Base-by-base conservation (phyloP, 208 protist species). In the Crithidia sp. region DNA sequence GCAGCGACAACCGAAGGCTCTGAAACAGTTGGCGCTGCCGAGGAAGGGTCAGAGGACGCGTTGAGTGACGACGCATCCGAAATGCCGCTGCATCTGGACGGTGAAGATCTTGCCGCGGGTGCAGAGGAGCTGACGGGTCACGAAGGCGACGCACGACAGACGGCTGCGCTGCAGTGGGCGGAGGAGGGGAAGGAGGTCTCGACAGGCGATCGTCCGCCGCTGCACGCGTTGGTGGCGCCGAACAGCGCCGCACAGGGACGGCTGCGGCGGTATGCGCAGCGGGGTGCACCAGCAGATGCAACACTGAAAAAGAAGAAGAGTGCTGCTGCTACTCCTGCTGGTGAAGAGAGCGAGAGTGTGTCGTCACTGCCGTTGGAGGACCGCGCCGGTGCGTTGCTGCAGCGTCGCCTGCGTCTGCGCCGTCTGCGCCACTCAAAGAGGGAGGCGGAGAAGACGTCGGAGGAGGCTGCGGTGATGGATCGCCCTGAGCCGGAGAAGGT, bases 361-460 rank as follows among this genome's bases (percentile, higher is more conserved):
- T 1, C n/a, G 61, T 7, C 39, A 0, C 60, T 28, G 60, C 16
- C 56, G 41, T 45, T 68, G 53, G 55, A 57, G n/a, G 65, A 50
- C 0, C 60, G 60, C 17, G 67, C 55, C 5, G 57, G 52, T 43
- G 66, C 58, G 36, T 52, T 71, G 57, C 57, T 70, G n/a, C 76
- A 52, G 57, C 76, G 76, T n/a, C 76, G 66, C 49, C 37, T 59
- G 63, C 69, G 76, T n/a, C 69, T 61, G n/a, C 59, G 67, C 12
- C 58, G 57, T 10, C 43, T 41, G 54, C 45, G 54, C 7, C n/a
- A 28, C 44, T 39, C 14, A 3, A 62, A 58, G 49, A 57, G 17
- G 16, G 44, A 68, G 40, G 37, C 44, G 5, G 19, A 8, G 19
- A 40, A 53, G 62, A n/a, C 53, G 63, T 4, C 14, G 54, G 36